These are phyloP conservation scores for Botrytis porri DNA, from an alignment of 2,329 filamentous ascomycete genomes.

Conservation along the genomic window DNA sequence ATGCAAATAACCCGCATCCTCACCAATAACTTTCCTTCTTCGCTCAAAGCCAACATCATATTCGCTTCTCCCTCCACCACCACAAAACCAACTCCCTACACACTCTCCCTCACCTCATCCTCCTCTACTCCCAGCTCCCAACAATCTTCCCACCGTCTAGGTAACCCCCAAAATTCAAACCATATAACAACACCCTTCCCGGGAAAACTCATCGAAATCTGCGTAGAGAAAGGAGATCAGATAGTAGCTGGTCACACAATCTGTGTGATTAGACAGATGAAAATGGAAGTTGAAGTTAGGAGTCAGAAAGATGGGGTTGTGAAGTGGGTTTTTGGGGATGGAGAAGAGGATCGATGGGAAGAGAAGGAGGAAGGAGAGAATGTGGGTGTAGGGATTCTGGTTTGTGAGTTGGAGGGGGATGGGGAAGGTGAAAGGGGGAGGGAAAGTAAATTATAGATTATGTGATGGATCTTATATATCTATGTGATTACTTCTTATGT, in stretches of 20 bases:
- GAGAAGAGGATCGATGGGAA: not conserved
- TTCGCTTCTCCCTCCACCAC: conserved; percentile 52
- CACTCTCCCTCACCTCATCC: conserved; percentile 41
- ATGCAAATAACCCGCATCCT: conserved; percentile 52
- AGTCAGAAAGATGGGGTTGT: not conserved
- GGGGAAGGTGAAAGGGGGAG: not conserved
- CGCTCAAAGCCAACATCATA: conserved; percentile 52
- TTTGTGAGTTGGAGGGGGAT: not conserved
- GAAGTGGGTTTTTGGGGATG: not conserved
- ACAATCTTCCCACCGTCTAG: not conserved
- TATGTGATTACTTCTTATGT: no score
- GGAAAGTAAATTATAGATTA: not conserved
- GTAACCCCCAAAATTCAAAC: not conserved
- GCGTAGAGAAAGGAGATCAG: not conserved
- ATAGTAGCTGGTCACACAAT: not conserved
- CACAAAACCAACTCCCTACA: conserved; percentile 46
- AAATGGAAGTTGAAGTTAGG: conserved; percentile 4
- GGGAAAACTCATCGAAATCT: not conserved
- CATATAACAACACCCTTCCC: conserved; percentile 3
- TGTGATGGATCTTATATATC: no score
- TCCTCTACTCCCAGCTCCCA: conserved; percentile 45
- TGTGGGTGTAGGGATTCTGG: not conserved
- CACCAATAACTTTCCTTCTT: not conserved
- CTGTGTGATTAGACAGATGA: conserved; percentile 8
- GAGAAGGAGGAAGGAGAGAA: not conserved